Conservation (phyloP, 2,329 filamentous ascomycete species). For the Aspergillus udagawae region DNA sequence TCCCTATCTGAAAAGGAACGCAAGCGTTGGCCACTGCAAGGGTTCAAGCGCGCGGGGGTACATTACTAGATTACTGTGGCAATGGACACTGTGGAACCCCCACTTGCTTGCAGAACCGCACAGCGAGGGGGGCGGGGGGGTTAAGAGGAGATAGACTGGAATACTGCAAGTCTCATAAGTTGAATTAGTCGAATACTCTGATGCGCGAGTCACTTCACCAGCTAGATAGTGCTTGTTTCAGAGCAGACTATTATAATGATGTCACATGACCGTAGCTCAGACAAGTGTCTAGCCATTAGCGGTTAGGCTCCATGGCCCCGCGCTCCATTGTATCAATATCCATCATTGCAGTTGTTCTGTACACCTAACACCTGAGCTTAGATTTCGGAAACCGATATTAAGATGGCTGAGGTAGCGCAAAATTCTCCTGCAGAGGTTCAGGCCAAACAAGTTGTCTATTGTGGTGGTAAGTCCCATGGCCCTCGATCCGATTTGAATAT, state of each 20-base stretch:
- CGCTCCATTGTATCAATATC: not conserved
- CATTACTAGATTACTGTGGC: not conserved
- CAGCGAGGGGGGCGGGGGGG: too few species aligned
- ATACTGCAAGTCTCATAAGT: not conserved
- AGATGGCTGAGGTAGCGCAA: slow-evolving; percentile 35
- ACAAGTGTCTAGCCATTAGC: not conserved
- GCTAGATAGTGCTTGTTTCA: not conserved
- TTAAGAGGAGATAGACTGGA: not conserved
- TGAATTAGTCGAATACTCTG: not conserved
- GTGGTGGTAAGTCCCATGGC: slow-evolving; percentile 49
- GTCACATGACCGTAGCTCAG: not conserved
- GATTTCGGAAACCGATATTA: not conserved
- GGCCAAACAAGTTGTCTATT: slow-evolving; percentile 58
- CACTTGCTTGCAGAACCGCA: not conserved
- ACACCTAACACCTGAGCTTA: not conserved
- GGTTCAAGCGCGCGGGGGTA: not conserved
- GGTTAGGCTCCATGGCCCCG: not conserved
- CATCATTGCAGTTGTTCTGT: not conserved
- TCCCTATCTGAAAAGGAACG: not conserved
- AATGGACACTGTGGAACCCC: not conserved
- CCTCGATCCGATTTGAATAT: not conserved
- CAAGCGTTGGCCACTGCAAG: not conserved
- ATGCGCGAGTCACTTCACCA: not conserved
- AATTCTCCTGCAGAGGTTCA: slow-evolving; percentile 37
- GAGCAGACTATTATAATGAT: not conserved